phyloP scores from a whole-genome alignment of 495 filamentous ascomycete species.

The Filosporella fistucella region DNA sequence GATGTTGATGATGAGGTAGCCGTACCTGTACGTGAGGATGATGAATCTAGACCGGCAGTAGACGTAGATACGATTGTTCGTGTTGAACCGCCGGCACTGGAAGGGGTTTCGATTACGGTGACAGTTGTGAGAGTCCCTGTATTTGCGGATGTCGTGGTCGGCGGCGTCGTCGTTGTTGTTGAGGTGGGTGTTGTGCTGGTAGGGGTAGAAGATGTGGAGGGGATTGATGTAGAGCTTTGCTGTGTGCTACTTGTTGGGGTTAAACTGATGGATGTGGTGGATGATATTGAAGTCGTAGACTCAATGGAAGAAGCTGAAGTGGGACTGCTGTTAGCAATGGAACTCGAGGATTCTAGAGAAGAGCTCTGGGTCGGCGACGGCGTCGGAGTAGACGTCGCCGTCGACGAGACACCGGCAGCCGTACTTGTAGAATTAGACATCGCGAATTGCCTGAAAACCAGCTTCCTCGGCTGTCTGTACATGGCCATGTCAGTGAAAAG shows the following conservation, averaged over 20 bases:
- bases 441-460: constrained; percentile 31
- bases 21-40: constrained; percentile 12
- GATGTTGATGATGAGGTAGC: constrained; percentile 24
- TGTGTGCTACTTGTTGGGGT: no score
- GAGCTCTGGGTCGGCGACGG: constrained; percentile 9
- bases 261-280: constrained; percentile 12
- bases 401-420: constrained; percentile 10
- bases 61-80: constrained; percentile 8
- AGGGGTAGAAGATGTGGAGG: constrained; percentile 7
- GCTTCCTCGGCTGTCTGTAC: constrained; percentile 24
- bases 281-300: constrained; percentile 7
- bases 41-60: constrained; percentile 11
- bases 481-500: constrained; percentile 39
- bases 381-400: constrained; percentile 10
- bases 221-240: no score
- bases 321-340: constrained; percentile 18
- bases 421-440: constrained; percentile 44
- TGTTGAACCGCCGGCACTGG: constrained; percentile 2
- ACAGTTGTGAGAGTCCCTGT: constrained; percentile 16
- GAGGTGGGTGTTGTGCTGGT: constrained; percentile 12
- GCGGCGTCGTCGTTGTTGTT: constrained; percentile 21
- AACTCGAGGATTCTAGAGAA: constrained; percentile 10
- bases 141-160: constrained; percentile 25
- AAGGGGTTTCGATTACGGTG: constrained; percentile 5
- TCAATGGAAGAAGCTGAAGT: constrained; percentile 10